Evolutionary conservation across 1,284 basidiomycete species (phyloP).

Genomic region (Amylostereum areolatum): DNA sequence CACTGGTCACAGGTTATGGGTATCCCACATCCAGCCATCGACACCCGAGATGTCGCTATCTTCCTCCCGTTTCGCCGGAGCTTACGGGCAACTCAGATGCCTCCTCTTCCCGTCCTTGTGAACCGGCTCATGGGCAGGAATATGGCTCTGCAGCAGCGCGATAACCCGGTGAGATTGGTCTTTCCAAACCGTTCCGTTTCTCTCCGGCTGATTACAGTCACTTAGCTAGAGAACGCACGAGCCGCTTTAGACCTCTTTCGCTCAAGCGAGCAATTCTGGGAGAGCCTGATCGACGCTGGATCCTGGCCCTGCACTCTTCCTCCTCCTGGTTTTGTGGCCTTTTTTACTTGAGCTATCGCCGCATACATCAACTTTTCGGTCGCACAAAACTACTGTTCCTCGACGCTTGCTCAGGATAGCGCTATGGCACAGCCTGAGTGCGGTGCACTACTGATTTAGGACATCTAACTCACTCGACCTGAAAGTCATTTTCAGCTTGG

Average conservation of each 20-base stretch:
- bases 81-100: constrained; percentile 29
- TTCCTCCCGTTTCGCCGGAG: constrained; percentile 48
- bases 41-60: constrained; percentile 51
- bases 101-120: constrained; percentile 41
- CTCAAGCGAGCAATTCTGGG: constrained; percentile 44
- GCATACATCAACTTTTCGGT: not conserved
- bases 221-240: constrained; percentile 45
- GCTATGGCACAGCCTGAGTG: too few species aligned
- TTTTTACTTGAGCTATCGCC: constrained; percentile 21
- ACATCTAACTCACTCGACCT: too few species aligned
- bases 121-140: constrained; percentile 45
- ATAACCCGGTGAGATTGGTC: constrained; percentile 40
- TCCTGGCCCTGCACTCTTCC: constrained; percentile 49
- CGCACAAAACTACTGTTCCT: too few species aligned
- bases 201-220: not conserved
- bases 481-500: too few species aligned
- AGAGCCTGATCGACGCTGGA: constrained; percentile 38
- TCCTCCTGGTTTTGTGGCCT: constrained; percentile 23
- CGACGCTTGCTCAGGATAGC: too few species aligned
- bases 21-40: constrained; percentile 43
- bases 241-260: constrained; percentile 52
- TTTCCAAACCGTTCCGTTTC: not conserved
- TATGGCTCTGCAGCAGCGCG: constrained; percentile 37
- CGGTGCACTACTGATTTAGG: too few species aligned
- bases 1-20: constrained; percentile 37